Conservation (phyloP, 768 basidiomycete genomes). For the Hydnomerulius pinastri region DNA sequence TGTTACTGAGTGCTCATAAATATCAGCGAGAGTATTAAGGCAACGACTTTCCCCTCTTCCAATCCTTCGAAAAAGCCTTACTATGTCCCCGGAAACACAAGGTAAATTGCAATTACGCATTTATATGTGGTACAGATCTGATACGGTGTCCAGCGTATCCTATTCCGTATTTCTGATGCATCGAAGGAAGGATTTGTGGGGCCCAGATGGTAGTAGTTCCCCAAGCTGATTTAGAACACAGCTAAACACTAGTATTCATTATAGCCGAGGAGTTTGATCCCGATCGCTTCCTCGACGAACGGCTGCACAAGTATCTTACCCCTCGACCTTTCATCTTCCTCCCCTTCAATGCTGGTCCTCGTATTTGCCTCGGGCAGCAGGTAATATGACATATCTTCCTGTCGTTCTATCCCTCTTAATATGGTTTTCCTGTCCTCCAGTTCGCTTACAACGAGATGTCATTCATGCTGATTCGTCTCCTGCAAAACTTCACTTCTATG, state of each 20-base stretch:
- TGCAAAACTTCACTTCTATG: slow-evolving; percentile 59
- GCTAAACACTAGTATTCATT: not conserved
- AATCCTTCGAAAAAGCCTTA: slow-evolving; percentile 19
- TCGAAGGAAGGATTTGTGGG: slow-evolving; percentile 66
- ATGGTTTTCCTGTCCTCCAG: slow-evolving; percentile 22
- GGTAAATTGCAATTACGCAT: slow-evolving; percentile 11
- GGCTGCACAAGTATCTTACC: slow-evolving; percentile 60
- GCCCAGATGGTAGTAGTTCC: slow-evolving; percentile 57
- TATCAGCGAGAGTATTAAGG: slow-evolving; percentile 46
- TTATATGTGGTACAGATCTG: not conserved
- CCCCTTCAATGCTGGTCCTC: slow-evolving; percentile 59
- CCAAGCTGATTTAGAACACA: not conserved
- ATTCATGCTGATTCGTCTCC: slow-evolving; percentile 60
- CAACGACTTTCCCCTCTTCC: slow-evolving; percentile 45
- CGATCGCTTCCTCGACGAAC: slow-evolving; percentile 67
- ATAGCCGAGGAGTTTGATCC: slow-evolving; percentile 70
- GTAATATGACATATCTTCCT: slow-evolving; percentile 25
- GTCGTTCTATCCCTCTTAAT: not conserved
- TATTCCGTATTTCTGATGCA: slow-evolving; percentile 71
- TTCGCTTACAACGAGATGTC: slow-evolving; percentile 63
- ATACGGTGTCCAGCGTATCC: slow-evolving; percentile 30
- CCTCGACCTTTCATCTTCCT: slow-evolving; percentile 72
- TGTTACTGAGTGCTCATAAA: slow-evolving; percentile 2
- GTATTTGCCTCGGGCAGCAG: slow-evolving; percentile 64
- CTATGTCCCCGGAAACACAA: slow-evolving; percentile 44